Conservation (phyloP, 108 stramenopile species). For the Discostella stelligeroides region DNA sequence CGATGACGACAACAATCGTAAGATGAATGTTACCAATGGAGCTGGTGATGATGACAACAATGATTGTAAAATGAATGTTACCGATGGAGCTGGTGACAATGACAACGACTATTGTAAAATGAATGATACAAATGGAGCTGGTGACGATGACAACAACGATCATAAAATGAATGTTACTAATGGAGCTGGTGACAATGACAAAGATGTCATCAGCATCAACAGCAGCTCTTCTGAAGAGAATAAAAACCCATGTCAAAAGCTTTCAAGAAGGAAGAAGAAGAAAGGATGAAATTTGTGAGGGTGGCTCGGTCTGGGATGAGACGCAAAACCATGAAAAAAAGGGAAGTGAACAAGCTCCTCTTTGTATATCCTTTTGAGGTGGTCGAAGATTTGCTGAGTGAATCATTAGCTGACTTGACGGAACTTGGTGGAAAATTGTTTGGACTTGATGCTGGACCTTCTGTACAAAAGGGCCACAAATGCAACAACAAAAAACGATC, state of each 20-base stretch:
- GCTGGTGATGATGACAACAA: too few species aligned
- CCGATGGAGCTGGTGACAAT: too few species aligned
- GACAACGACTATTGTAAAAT: too few species aligned
- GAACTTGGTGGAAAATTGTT: constrained; percentile 27
- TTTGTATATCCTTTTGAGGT: constrained; percentile 75
- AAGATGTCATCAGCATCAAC: too few species aligned
- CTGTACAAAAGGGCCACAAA: too few species aligned
- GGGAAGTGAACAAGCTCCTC: constrained; percentile 50
- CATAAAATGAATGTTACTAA: constrained; percentile 35
- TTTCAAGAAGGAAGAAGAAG: constrained; percentile 24
- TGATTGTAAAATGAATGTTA: constrained; percentile 30
- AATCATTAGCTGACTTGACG: constrained; percentile 42
- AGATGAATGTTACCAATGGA: too few species aligned
- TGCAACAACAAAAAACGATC: constrained; percentile 20
- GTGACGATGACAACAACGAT: too few species aligned
- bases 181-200: too few species aligned
- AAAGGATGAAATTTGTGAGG: constrained; percentile 5
- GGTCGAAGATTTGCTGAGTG: constrained; percentile 47
- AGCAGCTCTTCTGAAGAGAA: too few species aligned
- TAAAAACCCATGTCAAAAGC: too few species aligned
- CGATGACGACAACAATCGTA: too few species aligned
- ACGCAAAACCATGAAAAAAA: constrained; percentile 19
- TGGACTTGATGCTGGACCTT: constrained; percentile 5
- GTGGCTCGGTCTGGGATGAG: neutral
- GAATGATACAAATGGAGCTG: too few species aligned